Evolutionary conservation across 192 early-diverging fungal genomes (phyloP), one percentile per base, ranked within the genome.

Genomic region (Paraglomus brasilianum): DNA sequence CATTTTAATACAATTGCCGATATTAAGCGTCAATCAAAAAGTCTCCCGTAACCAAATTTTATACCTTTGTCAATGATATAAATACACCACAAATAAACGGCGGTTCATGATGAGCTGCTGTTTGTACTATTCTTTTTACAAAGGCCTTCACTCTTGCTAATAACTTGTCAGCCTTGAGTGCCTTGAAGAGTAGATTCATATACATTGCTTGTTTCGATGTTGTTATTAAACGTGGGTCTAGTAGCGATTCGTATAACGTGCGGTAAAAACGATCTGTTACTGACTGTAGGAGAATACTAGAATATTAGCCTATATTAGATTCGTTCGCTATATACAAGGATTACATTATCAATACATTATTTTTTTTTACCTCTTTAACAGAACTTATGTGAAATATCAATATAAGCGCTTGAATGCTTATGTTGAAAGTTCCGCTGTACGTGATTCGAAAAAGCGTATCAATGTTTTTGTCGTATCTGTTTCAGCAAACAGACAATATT

Each of bases 131-230:
- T 52, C 97, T 87, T 81, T 96, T 96, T 8, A 96, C 77, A 82
- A 97, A 97, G 5, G 95, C 87, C 76, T 88, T 85, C 21, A 91
- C 81, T 13, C 95, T 82, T 7, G 77, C 70, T 14, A 83, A 73
- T 55, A 82, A 81, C 5, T 77, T 69, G 73, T 98, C 97, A 42
- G 86, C 79, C 69, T 87, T 88, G 5, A 98, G 77, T 17, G 94
- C 89, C 52, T 89, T 86, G 83, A 84, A 95, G 5, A 98, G 77
- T 15, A 98, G 79, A 74, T 98, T 98, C 51, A 97, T 84, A 74
- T 93, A 97, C 83, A 95, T 86, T 21, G 94, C 91, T 68, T 95
- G 94, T 78, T 95, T 95, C 15, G 92, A 94, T 11, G 89, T 82
- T 42, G 78, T 73, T 24, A 83, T 64, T 17, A 97, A 75, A 24